phyloP scores from a whole-genome alignment of 2,329 filamentous ascomycete genomes.

The Spiromastix sp. region DNA sequence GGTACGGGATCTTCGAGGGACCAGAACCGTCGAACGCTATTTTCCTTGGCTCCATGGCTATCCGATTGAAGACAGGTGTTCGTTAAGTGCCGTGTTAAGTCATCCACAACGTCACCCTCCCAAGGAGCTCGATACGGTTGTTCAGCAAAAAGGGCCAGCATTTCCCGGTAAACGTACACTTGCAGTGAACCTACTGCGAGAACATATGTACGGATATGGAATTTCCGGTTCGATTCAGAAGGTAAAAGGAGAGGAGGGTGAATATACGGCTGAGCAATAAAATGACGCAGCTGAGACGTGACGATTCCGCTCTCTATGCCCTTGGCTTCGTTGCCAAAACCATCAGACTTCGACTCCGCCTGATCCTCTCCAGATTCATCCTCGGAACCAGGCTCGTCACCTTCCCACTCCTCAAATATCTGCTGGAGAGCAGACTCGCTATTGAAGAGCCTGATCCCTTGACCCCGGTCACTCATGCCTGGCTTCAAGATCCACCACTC shows the following conservation, averaged over 20 bases:
- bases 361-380: constrained; percentile 45
- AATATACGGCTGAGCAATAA: constrained; percentile 92
- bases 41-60: constrained; percentile 39
- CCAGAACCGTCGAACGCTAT: constrained; percentile 68
- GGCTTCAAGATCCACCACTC: constrained; percentile 99
- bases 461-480: constrained; percentile 91
- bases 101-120: constrained; percentile 29
- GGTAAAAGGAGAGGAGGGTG: constrained; percentile 69
- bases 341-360: constrained; percentile 23
- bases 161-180: constrained; percentile 77
- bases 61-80: constrained; percentile 79
- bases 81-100: constrained; percentile 72
- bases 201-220: constrained; percentile 90
- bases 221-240: constrained; percentile 61
- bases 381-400: constrained; percentile 52
- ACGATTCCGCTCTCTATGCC: constrained; percentile 49
- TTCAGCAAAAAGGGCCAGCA: constrained; percentile 88
- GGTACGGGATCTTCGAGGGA: constrained; percentile 40
- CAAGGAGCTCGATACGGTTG: constrained; percentile 58
- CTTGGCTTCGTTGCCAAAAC: constrained; percentile 21
- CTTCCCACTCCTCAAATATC: constrained; percentile 91
- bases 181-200: constrained; percentile 66
- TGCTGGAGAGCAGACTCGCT: constrained; percentile 70
- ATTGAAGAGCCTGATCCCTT: constrained; percentile 83
- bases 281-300: constrained; percentile 86